Evolutionary conservation across 805 yeast species (phyloP), one percentile per base, ranked within the genome.

Genomic region (Metschnikowia lochheadii): DNA sequence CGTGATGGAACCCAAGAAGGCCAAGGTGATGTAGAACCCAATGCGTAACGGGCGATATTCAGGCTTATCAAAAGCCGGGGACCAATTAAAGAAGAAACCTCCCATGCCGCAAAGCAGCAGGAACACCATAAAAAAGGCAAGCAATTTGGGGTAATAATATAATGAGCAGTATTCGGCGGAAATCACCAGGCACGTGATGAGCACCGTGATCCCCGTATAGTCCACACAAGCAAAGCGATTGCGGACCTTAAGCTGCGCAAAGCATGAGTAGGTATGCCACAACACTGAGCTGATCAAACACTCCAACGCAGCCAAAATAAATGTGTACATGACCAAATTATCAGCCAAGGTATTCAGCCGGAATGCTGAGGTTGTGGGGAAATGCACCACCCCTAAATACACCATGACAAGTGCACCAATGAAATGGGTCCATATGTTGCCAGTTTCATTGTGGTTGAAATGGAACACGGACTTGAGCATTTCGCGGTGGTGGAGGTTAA

Each of bases 341-440:
- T 71, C 76, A 11, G 44, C 49, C 61, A 78, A 82, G 2, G 77
- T 66, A 29, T 73, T 72, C 5, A 58, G 56, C 6, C 54, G 51
- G 62, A 73, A 87, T 1, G 79, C 77, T 3, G 65, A 69, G 0
- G 91, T 75, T 2, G 64, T 56, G 10, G 97, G 97, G 59, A 79
- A 85, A 55, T 84, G 87, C 56, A 68, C 70, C 13, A 82, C 40
- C 11, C 81, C 76, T 17, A 91, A 59, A 55, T 82, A 84, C 0
- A 77, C 46, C 64, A 91, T 68, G 29, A 81, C 60, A 2, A 81
- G 31, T 2, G 86, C 79, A 13, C 97, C 98, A 1, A 82, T 34
- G 13, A 89, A 61, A 70, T 92, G 99, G 0, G 96, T 80, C 98
- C 99, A 92, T 49, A 92, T 90, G 68, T 94, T 94, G 63, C 87